Evolutionary conservation across 805 yeast genomes (phyloP), one percentile per base, ranked within the genome.

Genomic region (Candida suzukii): DNA sequence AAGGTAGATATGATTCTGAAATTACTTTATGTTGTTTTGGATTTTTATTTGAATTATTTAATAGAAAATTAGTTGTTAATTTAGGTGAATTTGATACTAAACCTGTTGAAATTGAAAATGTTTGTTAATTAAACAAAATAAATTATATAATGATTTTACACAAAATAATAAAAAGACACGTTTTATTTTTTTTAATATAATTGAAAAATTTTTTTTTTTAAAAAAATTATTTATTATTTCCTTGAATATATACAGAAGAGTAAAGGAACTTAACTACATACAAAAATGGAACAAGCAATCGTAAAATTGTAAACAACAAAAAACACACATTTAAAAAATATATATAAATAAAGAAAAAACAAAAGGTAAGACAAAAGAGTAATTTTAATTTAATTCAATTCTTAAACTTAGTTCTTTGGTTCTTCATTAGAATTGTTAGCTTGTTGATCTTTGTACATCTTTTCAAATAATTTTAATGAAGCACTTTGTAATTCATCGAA

Each of bases 1-100:
- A 83, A 63, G 95, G 86, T n/a, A 68, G 93, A 52, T 84, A 76
- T 54, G 93, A 84, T 57, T 76, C 88, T n/a, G 87, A 87, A 1
- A 73, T 80, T 41, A 83, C 93, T 18, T 67, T 70, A 47, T 66
- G 77, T 25, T 81, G 91, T 54, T 63, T 79, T 49, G 82, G 76
- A 19, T 80, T 85, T 71, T 58, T 84, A 50, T 67, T 71, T 39
- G 93, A 85, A 53, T 67, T 83, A 57, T 85, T 84, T 61, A 73
- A 80, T 60, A 71, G 95, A 51, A 71, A 70, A 50, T 69, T 85
- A 60, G 76, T 73, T 59, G 66, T 76, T 30, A 88, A 83, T 45
- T 66, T 79, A 41, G 91, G 91, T 22, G 80, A 75, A 16, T 68
- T 67, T 47, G 85, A 74, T 41, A 80, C 77, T 10, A 66, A 65